Base-by-base conservation (phyloP, 2,329 filamentous ascomycete species). In the Phialophora expanda region DNA sequence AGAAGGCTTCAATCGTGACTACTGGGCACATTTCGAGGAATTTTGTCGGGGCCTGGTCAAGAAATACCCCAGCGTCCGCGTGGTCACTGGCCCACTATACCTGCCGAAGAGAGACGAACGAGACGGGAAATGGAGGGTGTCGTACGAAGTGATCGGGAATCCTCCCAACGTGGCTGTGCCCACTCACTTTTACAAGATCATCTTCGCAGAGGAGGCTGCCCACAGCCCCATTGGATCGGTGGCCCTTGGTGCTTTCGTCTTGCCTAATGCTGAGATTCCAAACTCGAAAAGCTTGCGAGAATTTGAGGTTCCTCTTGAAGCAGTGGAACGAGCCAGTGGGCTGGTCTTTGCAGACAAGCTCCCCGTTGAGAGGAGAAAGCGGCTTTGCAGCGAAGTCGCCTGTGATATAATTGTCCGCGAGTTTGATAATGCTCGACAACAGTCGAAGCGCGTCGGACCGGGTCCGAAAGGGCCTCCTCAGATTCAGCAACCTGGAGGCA, bases 181-280 rank as follows among this genome's bases (percentile, higher is more conserved):
- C 2, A 99, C 95, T 24, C 95, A 99, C 79, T 99, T 99, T 81
- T 99, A 97, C 86, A 99, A 99, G 83, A 92, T 99, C 75, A 95
- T 99, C 73, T 96, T 95, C 75, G 95, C 92, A 28, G 95, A 99
- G 80, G 92, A 97, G 74, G 91, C 90, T 3, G 84, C 84, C 28
- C 30, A 66, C n/a, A 79, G 76, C 65, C 73, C 78, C 2, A 79
- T 77, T 9, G 91, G 91, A 20, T 89, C 89, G 69, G 95, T 99
- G 38, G 92, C 93, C 34, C 82, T 99, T 41, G 95, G 92, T 54
- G 95, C 95, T 7, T 99, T 99, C 75, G 94, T 99, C 61, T 84
- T 99, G 73, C 95, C 95, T 17, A 99, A 99, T 77, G 93, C 92
- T 1, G 84, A 81, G 20, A 99, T 99, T 73, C 83, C 90, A 44